Conservation (phyloP, 1,284 basidiomycete species). For the Agaricales sp. region DNA sequence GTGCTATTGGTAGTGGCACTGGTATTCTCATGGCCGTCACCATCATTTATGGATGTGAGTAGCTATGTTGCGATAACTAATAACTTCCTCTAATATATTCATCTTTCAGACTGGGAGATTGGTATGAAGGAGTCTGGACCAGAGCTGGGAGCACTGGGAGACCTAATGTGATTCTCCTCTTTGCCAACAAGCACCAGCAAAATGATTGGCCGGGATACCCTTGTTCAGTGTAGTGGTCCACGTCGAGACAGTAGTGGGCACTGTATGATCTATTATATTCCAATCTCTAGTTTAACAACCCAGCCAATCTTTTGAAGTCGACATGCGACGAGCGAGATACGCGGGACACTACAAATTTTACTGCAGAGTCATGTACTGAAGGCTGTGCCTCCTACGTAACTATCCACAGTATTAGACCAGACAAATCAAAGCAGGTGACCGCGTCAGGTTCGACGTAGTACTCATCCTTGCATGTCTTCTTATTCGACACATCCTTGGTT, state of each 20-base stretch:
- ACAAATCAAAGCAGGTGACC: background rate
- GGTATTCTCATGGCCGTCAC: slow-evolving; percentile 98
- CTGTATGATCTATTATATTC: too few relatives aligned
- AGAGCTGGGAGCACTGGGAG: slow-evolving; percentile 65
- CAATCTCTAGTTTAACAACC: too few relatives aligned
- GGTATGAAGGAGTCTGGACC: slow-evolving; percentile 69
- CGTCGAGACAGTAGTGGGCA: too few relatives aligned
- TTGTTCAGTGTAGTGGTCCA: too few relatives aligned
- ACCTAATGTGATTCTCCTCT: slow-evolving; percentile 49
- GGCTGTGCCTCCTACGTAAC: too few relatives aligned
- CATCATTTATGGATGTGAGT: slow-evolving; percentile 89
- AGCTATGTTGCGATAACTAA: slow-evolving; percentile 5
- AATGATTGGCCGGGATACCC: too few relatives aligned
- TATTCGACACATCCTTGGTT: background rate
- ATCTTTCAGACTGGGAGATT: slow-evolving; percentile 59
- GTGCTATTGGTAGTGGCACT: slow-evolving; percentile 93
- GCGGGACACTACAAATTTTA: too few relatives aligned
- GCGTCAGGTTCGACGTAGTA: background rate
- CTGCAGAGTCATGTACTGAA: too few relatives aligned
- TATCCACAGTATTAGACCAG: too few relatives aligned
- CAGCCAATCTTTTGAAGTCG: too few relatives aligned
- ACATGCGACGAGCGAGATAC: too few relatives aligned
- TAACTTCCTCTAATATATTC: slow-evolving; percentile 4
- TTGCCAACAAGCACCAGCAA: background rate
- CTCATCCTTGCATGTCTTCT: background rate